phyloP scores from a whole-genome alignment of 2,329 filamentous ascomycete genomes.

The Calonectria honghensis region DNA sequence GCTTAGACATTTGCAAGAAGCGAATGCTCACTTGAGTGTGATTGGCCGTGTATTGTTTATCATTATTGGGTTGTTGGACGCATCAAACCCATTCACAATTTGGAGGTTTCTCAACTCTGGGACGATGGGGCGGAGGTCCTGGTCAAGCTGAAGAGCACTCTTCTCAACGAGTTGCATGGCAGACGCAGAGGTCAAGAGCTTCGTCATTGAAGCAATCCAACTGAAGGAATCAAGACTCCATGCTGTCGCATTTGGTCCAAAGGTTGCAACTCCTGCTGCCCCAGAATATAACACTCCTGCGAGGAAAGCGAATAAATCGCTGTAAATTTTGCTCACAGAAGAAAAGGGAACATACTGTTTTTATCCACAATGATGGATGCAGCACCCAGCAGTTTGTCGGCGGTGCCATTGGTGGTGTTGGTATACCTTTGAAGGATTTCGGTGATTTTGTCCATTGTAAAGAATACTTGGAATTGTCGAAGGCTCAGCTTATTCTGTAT shows the following conservation, averaged over 20 bases:
- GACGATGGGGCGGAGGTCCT: background rate
- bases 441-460: background rate
- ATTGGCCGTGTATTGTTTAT: background rate
- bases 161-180: background rate
- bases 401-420: background rate
- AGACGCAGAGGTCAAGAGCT: background rate
- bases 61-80: background rate
- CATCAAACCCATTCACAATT: background rate
- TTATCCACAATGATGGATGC: background rate
- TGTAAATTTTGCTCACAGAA: no score
- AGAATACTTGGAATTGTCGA: background rate
- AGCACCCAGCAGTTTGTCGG: background rate
- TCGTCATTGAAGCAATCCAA: background rate
- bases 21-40: background rate
- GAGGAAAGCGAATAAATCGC: background rate
- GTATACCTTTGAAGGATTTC: slow-evolving; percentile 6
- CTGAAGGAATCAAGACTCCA: slow-evolving; percentile 4
- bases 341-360: background rate
- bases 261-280: background rate
- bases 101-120: background rate
- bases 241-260: background rate
- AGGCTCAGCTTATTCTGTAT: no score
- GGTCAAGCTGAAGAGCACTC: background rate
- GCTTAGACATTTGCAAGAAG: background rate
- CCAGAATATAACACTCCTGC: background rate